Evolutionary conservation across 75 land plant species (phyloP).

Genomic region (Larix kaempferi): DNA sequence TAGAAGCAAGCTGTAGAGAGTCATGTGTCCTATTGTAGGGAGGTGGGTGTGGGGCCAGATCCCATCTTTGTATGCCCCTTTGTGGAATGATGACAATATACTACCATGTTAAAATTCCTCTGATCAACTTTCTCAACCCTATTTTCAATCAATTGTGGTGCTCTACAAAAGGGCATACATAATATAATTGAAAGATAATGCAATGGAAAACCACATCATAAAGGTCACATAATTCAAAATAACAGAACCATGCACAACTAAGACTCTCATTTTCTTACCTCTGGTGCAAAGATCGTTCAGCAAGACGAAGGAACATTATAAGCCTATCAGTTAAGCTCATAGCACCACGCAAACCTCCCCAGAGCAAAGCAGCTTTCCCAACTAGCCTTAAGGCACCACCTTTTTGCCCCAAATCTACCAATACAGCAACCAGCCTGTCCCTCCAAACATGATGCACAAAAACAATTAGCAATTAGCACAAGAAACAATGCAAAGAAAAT

Average conservation of each 20-base stretch:
- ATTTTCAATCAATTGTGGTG: not conserved
- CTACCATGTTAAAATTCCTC: no score
- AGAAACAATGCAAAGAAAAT: constrained; percentile 5
- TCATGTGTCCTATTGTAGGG: no score
- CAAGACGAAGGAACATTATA: constrained; percentile 67
- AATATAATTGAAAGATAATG: not conserved
- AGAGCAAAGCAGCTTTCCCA: constrained; percentile 85
- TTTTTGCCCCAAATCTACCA: constrained; percentile 89
- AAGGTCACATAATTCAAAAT: not conserved
- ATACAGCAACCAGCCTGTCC: constrained; percentile 75
- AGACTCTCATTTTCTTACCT: constrained; percentile 38
- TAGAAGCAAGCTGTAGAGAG: no score
- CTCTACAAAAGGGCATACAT: not conserved
- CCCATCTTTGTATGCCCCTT: no score
- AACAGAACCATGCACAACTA: not conserved
- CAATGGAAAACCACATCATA: not conserved
- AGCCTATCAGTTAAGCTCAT: constrained; percentile 96
- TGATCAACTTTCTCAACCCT: no score
- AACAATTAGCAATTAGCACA: not conserved
- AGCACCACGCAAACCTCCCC: constrained; percentile 99
- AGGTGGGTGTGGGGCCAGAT: no score
- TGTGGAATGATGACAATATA: no score
- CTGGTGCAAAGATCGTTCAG: constrained; percentile 81
- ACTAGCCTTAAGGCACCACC: constrained; percentile 74
- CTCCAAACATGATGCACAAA: constrained; percentile 1